phyloP scores from a whole-genome alignment of 345 rosid genomes.

The Eucalyptus coolabah region DNA sequence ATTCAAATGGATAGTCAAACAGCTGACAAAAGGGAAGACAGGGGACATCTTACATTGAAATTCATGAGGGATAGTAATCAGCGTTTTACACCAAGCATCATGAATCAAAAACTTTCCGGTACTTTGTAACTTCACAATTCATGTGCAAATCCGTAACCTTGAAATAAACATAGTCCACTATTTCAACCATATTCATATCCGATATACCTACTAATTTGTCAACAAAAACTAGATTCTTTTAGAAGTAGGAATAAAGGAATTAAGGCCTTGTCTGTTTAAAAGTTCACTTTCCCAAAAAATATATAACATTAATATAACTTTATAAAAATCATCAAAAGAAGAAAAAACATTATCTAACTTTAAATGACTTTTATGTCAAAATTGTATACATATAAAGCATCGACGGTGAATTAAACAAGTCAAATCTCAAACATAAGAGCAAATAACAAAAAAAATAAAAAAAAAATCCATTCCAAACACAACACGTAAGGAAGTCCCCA shows the following conservation, averaged over 20 bases:
- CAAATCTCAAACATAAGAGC: not conserved
- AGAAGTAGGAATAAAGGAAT: not conserved
- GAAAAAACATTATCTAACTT: not conserved
- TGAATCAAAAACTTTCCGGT: not conserved
- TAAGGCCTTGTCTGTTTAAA: not conserved
- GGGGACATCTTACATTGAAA: not conserved
- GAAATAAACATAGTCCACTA: not conserved
- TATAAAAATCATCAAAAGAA: not conserved
- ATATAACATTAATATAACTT: not conserved
- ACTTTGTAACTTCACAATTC: not conserved
- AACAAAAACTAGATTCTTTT: not conserved
- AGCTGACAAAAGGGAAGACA: not conserved
- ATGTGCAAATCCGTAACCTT: not conserved
- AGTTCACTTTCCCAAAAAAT: not conserved
- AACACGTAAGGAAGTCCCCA: not conserved
- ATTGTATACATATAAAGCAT: not conserved
- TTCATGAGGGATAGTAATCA: not conserved
- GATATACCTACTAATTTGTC: not conserved
- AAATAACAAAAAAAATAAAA: not conserved
- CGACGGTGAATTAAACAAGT: not conserved
- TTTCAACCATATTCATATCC: not conserved
- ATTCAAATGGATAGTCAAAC: conserved; percentile 12
- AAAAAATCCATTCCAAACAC: not conserved
- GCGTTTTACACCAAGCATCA: not conserved
- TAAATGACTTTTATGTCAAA: not conserved